phyloP scores from a whole-genome alignment of 495 filamentous ascomycete species.

The Symbiotaphrina buchneri region DNA sequence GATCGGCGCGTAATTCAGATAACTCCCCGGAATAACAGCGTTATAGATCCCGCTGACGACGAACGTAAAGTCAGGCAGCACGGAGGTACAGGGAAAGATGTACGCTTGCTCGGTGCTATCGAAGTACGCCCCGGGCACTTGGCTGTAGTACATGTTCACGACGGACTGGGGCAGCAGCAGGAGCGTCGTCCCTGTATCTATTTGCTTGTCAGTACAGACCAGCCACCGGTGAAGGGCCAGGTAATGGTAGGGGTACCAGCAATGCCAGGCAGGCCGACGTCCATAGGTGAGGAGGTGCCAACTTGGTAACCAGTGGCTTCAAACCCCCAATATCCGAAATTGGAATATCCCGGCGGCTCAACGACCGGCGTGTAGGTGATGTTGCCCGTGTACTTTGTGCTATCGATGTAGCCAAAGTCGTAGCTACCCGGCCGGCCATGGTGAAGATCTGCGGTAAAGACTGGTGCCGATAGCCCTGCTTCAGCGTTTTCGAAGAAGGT shows the following conservation, averaged over 20 bases:
- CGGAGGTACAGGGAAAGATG: conserved; percentile 37
- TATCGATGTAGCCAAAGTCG: conserved; percentile 57
- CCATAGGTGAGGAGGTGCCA: conserved; percentile 18
- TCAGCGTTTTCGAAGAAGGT: conserved; percentile 61
- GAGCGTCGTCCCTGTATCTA: conserved; percentile 50
- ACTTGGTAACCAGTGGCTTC: conserved; percentile 36
- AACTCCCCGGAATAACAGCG: conserved; percentile 27
- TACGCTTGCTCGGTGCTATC: conserved; percentile 32
- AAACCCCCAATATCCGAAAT: conserved; percentile 52
- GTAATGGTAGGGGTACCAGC: conserved; percentile 4
- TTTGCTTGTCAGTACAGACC: conserved; percentile 6
- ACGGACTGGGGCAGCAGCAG: conserved; percentile 32
- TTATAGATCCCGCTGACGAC: conserved; percentile 22
- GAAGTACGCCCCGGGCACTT: conserved; percentile 27
- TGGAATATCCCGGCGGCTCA: too few species aligned
- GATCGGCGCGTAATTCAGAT: conserved; percentile 28
- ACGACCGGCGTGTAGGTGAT: conserved; percentile 39
- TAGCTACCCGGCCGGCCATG: conserved; percentile 38
- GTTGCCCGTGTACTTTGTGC: conserved; percentile 32
- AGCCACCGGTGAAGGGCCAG: conserved; percentile 16
- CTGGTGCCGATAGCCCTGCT: conserved; percentile 25
- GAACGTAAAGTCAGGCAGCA: conserved; percentile 38
- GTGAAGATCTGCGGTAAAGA: conserved; percentile 51
- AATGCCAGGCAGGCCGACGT: conserved; percentile 27
- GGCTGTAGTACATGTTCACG: conserved; percentile 38